A percentile compares a stretch with the other conserved stretches of the same genome.
These are phyloP conservation scores for Phaffia tasmanica DNA, from an alignment of 768 basidiomycete genomes.

Conservation along the genomic window DNA sequence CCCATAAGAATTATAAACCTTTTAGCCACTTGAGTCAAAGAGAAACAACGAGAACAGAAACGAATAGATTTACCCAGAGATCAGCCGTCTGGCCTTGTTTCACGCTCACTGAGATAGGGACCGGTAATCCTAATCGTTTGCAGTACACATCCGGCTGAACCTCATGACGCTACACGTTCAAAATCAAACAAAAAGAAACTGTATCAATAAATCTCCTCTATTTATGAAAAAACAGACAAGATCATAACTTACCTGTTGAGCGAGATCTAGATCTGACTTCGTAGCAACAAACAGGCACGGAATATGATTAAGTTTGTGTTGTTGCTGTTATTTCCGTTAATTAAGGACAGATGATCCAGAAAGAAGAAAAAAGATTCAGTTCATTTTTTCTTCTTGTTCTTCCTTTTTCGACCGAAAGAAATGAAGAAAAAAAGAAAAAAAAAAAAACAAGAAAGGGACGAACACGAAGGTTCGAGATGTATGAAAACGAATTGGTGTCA, in stretches of 20 bases:
- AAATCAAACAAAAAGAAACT: background rate
- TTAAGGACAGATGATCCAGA: background rate
- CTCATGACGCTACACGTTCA: constrained; percentile 64
- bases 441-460: constrained; percentile 30
- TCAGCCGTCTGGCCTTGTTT: constrained; percentile 46
- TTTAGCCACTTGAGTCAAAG: too few species aligned
- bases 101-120: constrained; percentile 88
- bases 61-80: constrained; percentile 7
- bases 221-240: background rate
- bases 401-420: background rate
- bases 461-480: constrained; percentile 91
- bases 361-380: constrained; percentile 1
- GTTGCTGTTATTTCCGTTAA: constrained; percentile 53
- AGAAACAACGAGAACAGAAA: background rate
- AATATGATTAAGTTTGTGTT: constrained; percentile 88
- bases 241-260: constrained; percentile 58
- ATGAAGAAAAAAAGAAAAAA: background rate
- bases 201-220: background rate
- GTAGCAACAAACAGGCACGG: constrained; percentile 97
- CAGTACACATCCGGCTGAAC: constrained; percentile 98
- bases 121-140: constrained; percentile 72
- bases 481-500: constrained; percentile 97
- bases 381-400: background rate
- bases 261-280: constrained; percentile 93
- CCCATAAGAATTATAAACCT: background rate